A percentile compares a stretch with the other conserved stretches of the same genome.
These are phyloP conservation scores for Backusella macrospora DNA, from an alignment of 192 early-diverging fungal species.

Conservation along the genomic window DNA sequence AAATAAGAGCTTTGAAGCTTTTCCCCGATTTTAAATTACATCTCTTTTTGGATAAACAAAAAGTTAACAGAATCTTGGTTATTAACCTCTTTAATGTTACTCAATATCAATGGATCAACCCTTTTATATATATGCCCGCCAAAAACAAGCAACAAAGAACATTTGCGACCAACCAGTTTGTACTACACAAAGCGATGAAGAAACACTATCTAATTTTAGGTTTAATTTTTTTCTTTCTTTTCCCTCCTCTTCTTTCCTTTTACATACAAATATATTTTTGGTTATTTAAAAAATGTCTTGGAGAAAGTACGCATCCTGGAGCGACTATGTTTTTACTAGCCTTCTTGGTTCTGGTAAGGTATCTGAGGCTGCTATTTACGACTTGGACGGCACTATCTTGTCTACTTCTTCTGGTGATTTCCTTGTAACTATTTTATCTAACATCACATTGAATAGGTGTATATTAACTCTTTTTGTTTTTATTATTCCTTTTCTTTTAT, in stretches of 20 bases:
- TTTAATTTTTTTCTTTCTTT: constrained; percentile 5
- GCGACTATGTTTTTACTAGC: constrained; percentile 80
- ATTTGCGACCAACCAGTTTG: background rate
- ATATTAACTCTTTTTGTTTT: background rate
- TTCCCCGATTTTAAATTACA: too few relatives aligned
- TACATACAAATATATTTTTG: background rate
- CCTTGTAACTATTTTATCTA: constrained; percentile 52
- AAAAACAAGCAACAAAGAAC: background rate
- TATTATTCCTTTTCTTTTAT: background rate
- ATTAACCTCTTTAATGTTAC: too few relatives aligned
- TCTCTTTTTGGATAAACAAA: too few relatives aligned
- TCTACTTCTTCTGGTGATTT: constrained; percentile 74
- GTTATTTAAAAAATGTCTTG: constrained; percentile 55
- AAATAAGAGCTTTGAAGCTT: too few relatives aligned
- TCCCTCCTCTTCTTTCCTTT: background rate
- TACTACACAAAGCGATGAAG: background rate
- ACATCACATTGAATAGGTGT: background rate
- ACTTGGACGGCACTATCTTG: constrained; percentile 79
- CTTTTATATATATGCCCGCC: too few relatives aligned
- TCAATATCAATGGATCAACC: too few relatives aligned
- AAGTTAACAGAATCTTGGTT: too few relatives aligned
- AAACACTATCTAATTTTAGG: too few relatives aligned
- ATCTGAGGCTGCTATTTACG: constrained; percentile 77
- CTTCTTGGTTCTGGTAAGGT: constrained; percentile 75
- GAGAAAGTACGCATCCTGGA: constrained; percentile 44